phyloP scores from a whole-genome alignment of 176 grass and related monocot genomes.

The Triticum urartu region DNA sequence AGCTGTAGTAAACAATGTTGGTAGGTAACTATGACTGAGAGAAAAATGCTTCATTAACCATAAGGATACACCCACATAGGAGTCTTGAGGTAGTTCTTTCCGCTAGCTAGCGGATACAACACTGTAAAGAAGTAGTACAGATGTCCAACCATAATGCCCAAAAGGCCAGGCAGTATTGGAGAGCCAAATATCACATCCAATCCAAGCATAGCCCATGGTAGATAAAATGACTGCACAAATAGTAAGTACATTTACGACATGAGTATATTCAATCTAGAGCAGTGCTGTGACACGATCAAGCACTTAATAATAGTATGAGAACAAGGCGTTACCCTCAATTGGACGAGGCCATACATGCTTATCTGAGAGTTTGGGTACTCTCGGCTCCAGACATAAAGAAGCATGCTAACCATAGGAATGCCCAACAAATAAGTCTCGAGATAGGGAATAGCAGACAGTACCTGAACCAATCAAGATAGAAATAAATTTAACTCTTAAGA shows the following conservation, averaged over 20 bases:
- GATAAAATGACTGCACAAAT: conserved; percentile 83
- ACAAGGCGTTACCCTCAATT: conserved; percentile 71
- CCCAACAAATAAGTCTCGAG: conserved; percentile 33
- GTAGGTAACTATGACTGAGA: conserved; percentile 2
- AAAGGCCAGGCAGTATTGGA: conserved; percentile 49
- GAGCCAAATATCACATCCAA: conserved; percentile 93
- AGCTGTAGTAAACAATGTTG: background rate
- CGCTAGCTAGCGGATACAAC: conserved; percentile 70
- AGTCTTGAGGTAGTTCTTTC: conserved; percentile 88
- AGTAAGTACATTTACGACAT: conserved; percentile 4
- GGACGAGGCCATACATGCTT: conserved; percentile 81
- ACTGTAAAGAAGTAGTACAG: conserved; percentile 90
- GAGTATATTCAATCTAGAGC: background rate
- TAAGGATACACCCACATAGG: conserved; percentile 96
- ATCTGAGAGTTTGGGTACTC: conserved; percentile 91
- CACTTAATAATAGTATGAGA: background rate
- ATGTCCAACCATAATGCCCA: conserved; percentile 90
- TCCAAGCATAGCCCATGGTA: conserved; percentile 92
- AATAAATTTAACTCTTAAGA: background rate
- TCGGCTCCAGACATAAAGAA: conserved; percentile 97
- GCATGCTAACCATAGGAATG: conserved; percentile 78
- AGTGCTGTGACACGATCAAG: background rate
- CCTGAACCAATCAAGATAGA: conserved; percentile 41
- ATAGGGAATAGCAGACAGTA: conserved; percentile 56
- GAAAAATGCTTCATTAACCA: conserved; percentile 26